Conservation (phyloP, 257 asterid species). For the Nicotiana knightiana region DNA sequence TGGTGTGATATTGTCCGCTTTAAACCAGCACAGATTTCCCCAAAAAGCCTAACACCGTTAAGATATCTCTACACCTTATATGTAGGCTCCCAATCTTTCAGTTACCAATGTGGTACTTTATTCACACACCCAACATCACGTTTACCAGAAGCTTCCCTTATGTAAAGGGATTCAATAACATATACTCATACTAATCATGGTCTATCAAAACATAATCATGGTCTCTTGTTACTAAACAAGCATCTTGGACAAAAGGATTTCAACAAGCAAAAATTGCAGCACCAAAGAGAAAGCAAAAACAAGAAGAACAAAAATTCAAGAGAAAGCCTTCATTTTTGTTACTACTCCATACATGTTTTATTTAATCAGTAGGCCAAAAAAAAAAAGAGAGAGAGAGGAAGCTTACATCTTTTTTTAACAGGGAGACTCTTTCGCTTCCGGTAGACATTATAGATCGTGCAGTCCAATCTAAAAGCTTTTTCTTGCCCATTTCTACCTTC, state of each 20-base stretch:
- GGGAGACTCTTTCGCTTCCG: conserved; percentile 44
- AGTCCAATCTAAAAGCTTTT: conserved; percentile 42
- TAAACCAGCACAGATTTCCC: too few species aligned
- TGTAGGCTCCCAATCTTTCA: too few species aligned
- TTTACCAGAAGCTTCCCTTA: background rate
- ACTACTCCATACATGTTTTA: too few species aligned
- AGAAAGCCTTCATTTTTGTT: background rate
- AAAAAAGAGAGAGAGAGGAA: background rate
- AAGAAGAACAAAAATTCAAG: background rate
- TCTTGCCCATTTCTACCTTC: conserved; percentile 33
- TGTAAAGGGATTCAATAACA: background rate
- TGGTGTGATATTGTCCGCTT: too few species aligned
- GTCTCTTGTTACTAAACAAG: background rate
- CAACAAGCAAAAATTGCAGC: background rate
- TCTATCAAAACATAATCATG: background rate
- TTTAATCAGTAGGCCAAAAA: background rate
- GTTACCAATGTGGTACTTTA: too few species aligned
- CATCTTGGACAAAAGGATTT: background rate
- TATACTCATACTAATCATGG: too few species aligned
- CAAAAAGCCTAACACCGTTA: too few species aligned
- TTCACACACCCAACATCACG: too few species aligned
- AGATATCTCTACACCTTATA: too few species aligned
- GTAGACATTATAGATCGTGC: conserved; percentile 37
- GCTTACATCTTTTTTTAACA: conserved; percentile 35
- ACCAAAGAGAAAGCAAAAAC: background rate